Percentiles rank a stretch among this genome's conserved stretches.
phyloP scores from a whole-genome alignment of 2,329 filamentous ascomycete species.

The Parastagonospora nodorum region DNA sequence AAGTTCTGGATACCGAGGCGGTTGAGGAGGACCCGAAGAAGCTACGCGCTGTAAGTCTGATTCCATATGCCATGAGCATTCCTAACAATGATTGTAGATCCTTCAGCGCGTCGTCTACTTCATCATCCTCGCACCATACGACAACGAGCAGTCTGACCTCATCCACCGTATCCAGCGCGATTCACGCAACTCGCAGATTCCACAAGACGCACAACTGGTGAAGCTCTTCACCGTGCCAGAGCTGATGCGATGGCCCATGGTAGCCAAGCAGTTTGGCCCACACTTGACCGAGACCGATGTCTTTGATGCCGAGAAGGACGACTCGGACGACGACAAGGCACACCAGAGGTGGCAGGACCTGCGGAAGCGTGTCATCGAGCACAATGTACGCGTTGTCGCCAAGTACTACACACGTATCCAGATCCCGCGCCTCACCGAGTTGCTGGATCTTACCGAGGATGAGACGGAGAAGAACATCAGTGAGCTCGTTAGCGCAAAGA shows the following conservation, averaged over 20 bases:
- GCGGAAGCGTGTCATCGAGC: conserved; percentile 97
- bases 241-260: conserved; percentile 97
- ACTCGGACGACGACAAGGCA: conserved; percentile 77
- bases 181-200: conserved; percentile 75
- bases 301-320: conserved; percentile 71
- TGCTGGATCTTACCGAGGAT: conserved; percentile 89
- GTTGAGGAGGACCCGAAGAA: conserved; percentile 89
- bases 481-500: conserved; percentile 95
- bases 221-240: conserved; percentile 95
- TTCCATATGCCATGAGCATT: background rate
- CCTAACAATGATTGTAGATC: conserved; percentile 59
- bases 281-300: conserved; percentile 89
- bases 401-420: conserved; percentile 99
- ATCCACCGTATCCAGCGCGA: conserved; percentile 92
- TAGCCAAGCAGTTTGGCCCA: conserved; percentile 84
- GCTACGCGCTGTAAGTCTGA: conserved; percentile 73
- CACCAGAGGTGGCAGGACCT: conserved; percentile 89
- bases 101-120: conserved; percentile 97
- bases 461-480: conserved; percentile 99
- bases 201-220: conserved; percentile 81
- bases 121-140: conserved; percentile 92
- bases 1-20: conserved; percentile 93
- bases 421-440: conserved; percentile 85
- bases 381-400: conserved; percentile 95
- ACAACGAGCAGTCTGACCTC: conserved; percentile 98